Percentiles rank a stretch among this genome's conserved stretches.
Conservation (phyloP, 2,329 filamentous ascomycete species). For the Dendryphion nanum region DNA sequence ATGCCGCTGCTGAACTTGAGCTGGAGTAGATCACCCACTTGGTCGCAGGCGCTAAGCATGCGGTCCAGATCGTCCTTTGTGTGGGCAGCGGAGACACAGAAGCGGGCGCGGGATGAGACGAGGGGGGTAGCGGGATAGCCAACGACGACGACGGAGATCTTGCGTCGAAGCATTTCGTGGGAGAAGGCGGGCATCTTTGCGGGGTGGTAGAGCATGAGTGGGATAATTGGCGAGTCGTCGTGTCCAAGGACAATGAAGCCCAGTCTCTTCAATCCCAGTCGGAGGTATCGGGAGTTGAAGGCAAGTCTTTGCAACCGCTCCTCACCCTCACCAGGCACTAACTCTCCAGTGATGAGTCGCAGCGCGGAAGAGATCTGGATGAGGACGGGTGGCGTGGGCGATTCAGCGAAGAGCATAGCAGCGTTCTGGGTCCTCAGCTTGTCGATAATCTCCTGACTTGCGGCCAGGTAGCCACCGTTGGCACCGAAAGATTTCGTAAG, state of each 20-base stretch:
- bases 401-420: constrained; percentile 82
- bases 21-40: constrained; percentile 87
- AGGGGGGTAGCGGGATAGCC: constrained; percentile 95
- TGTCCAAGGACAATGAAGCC: constrained; percentile 97
- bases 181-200: constrained; percentile 98
- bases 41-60: constrained; percentile 82
- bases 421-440: constrained; percentile 86
- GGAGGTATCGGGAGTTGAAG: constrained; percentile 98
- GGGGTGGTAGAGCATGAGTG: constrained; percentile 93
- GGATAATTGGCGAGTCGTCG: constrained; percentile 96
- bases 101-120: constrained; percentile 89
- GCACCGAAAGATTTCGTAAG: constrained; percentile 98
- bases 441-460: constrained; percentile 85
- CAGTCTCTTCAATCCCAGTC: constrained; percentile 91
- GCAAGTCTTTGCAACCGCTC: constrained; percentile 93
- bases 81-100: constrained; percentile 93
- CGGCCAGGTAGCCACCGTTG: constrained; percentile 93
- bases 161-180: constrained; percentile 96
- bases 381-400: constrained; percentile 81
- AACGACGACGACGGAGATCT: constrained; percentile 96
- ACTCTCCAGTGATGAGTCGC: constrained; percentile 83
- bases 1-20: constrained; percentile 97
- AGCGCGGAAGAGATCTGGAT: constrained; percentile 88
- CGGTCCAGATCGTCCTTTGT: constrained; percentile 98
- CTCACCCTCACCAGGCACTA: constrained; percentile 87